phyloP scores from a whole-genome alignment of 78 protist species.

The Chrysochromulina tobinii region DNA sequence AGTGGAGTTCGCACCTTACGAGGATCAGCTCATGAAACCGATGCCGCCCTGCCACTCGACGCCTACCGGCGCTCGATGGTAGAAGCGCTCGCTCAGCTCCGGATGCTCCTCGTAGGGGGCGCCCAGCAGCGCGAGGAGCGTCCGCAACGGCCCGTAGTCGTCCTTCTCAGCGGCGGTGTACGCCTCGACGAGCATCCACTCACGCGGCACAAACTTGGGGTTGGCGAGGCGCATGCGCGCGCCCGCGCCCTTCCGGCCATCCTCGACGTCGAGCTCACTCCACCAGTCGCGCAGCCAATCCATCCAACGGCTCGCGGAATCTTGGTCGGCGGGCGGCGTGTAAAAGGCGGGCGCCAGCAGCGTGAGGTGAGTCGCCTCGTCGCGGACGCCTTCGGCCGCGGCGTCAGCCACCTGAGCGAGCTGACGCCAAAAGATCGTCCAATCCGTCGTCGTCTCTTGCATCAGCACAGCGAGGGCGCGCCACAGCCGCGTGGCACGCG shows the following conservation, averaged over 20 bases:
- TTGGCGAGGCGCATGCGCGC: neutral
- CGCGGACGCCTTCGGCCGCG: neutral
- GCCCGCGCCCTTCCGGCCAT: neutral
- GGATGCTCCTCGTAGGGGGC: slow-evolving; percentile 4
- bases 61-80: neutral
- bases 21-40: slow-evolving; percentile 19
- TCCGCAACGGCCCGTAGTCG: neutral
- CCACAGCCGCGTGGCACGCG: neutral
- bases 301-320: neutral
- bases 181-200: slow-evolving; percentile 49
- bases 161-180: neutral
- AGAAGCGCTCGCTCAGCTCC: neutral
- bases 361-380: neutral
- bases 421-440: slow-evolving; percentile 29
- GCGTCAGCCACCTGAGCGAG: neutral
- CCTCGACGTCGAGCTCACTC: neutral
- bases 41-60: neutral
- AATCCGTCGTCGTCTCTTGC: neutral
- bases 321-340: neutral
- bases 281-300: neutral
- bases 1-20: neutral
- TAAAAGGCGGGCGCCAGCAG: neutral
- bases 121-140: neutral
- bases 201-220: slow-evolving; percentile 51
- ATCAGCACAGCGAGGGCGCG: neutral